These are phyloP conservation scores for Globisporangium lucens DNA, from an alignment of 352 stramenopile genomes.

Conservation along the genomic window DNA sequence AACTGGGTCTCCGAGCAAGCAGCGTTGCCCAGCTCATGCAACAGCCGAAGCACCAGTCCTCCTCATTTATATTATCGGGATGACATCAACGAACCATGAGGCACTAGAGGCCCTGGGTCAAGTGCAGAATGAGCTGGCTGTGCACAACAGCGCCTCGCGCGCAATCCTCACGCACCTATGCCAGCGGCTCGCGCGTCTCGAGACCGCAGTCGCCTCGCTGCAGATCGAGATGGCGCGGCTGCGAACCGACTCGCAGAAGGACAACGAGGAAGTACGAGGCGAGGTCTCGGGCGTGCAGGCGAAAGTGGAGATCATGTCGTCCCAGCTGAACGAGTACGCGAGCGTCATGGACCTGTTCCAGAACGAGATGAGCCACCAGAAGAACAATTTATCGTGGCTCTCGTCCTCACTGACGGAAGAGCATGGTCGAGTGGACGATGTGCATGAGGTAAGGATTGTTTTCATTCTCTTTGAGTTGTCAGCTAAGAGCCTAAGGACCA, in stretches of 20 bases:
- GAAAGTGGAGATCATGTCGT: constrained; percentile 45
- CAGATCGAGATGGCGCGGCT: constrained; percentile 41
- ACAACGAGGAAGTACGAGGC: constrained; percentile 39
- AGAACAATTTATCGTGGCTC: constrained; percentile 39
- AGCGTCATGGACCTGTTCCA: constrained; percentile 64
- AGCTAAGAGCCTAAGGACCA: background rate
- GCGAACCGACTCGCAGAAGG: constrained; percentile 33
- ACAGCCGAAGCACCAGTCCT: background rate
- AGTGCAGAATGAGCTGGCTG: constrained; percentile 47
- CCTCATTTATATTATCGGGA: background rate
- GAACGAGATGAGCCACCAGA: constrained; percentile 57
- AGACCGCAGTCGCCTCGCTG: constrained; percentile 37
- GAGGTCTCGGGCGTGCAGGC: constrained; percentile 44
- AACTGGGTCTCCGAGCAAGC: background rate
- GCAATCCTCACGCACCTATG: constrained; percentile 65
- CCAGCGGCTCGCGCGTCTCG: constrained; percentile 50
- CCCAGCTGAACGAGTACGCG: constrained; percentile 54
- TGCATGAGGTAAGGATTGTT: constrained; percentile 38
- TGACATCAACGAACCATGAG: constrained; percentile 4
- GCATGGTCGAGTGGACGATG: constrained; percentile 33
- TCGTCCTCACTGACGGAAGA: constrained; percentile 54
- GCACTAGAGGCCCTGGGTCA: constrained; percentile 30
- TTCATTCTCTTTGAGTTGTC: background rate
- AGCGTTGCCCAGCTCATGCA: background rate
- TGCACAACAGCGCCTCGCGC: constrained; percentile 52